A percentile compares a stretch with the other conserved stretches of the same genome.
Conservation (phyloP, 345 rosid genomes). For the Excoecaria agallocha region DNA sequence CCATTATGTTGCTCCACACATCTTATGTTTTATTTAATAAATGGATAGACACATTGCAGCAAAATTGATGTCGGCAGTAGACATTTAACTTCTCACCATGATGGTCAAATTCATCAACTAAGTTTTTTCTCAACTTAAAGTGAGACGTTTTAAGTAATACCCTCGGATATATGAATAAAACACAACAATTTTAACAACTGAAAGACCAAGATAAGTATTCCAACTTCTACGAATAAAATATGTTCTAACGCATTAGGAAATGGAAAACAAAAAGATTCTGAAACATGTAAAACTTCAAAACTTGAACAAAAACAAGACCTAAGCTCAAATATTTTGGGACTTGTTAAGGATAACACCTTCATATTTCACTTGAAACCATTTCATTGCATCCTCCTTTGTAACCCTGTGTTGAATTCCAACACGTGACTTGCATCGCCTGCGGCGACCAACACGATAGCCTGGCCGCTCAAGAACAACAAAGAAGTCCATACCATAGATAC, state of each 20-base stretch:
- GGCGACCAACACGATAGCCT: constrained; percentile 84
- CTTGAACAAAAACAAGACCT: constrained; percentile 7
- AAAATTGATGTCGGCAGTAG: no score
- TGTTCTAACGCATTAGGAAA: constrained; percentile 3
- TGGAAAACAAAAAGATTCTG: background rate
- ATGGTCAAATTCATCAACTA: background rate
- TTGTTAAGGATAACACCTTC: constrained; percentile 89
- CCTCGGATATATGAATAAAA: background rate
- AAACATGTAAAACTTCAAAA: constrained; percentile 8
- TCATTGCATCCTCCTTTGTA: constrained; percentile 91
- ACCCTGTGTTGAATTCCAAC: constrained; percentile 89
- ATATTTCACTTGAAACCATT: constrained; percentile 90
- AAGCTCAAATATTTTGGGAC: constrained; percentile 45
- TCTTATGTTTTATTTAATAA: no score
- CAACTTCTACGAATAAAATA: constrained; percentile 2
- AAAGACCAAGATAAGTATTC: background rate
- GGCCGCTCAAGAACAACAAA: constrained; percentile 65
- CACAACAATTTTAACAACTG: background rate
- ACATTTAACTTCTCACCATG: background rate
- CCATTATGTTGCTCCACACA: no score
- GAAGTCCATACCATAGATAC: constrained; percentile 73
- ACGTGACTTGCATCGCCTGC: constrained; percentile 75
- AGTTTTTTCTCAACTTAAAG: background rate
- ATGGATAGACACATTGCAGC: no score
- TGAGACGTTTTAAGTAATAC: no score